Conservation (phyloP, 495 filamentous ascomycete species). For the Neurospora sp. region DNA sequence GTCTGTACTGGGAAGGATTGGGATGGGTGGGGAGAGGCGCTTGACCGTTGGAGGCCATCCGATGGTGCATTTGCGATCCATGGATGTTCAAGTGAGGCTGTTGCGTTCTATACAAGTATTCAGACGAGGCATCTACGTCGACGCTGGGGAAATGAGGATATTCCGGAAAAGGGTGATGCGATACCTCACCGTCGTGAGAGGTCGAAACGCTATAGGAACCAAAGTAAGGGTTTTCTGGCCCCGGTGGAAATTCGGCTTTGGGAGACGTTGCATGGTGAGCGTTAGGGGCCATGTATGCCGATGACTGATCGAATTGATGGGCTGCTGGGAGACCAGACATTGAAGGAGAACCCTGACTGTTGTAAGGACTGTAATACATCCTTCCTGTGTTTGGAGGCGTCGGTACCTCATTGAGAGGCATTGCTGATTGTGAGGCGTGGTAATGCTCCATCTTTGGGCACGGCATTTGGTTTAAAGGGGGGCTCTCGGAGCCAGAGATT, state of each 20-base stretch:
- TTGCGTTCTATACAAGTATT: constrained; percentile 6
- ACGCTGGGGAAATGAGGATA: constrained; percentile 12
- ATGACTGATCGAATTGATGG: constrained; percentile 18
- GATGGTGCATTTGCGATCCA: constrained; percentile 16
- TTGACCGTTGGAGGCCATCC: constrained; percentile 13
- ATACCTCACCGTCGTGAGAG: constrained; percentile 11
- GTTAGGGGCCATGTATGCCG: constrained; percentile 19
- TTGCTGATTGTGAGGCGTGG: constrained; percentile 14
- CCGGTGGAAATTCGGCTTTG: constrained; percentile 20
- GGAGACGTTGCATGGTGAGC: constrained; percentile 21
- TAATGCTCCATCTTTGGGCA: constrained; percentile 27
- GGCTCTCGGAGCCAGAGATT: constrained; percentile 33
- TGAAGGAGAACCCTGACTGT: constrained; percentile 28
- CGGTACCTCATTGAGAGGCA: constrained; percentile 27
- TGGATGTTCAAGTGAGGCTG: constrained; percentile 6
- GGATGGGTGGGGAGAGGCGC: constrained; percentile 11
- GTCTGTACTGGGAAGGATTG: constrained; percentile 16
- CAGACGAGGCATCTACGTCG: constrained; percentile 3
- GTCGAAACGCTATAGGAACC: constrained; percentile 23
- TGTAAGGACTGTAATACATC: constrained; percentile 28
- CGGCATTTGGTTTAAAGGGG: constrained; percentile 29
- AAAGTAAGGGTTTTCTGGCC: constrained; percentile 20
- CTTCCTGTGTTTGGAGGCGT: constrained; percentile 35
- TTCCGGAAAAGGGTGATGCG: constrained; percentile 16
- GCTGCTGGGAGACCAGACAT: constrained; percentile 22